Percentiles rank a stretch among this genome's conserved stretches.
Conservation (phyloP, 2,329 filamentous ascomycete species). For the Sporothrix humicola region DNA sequence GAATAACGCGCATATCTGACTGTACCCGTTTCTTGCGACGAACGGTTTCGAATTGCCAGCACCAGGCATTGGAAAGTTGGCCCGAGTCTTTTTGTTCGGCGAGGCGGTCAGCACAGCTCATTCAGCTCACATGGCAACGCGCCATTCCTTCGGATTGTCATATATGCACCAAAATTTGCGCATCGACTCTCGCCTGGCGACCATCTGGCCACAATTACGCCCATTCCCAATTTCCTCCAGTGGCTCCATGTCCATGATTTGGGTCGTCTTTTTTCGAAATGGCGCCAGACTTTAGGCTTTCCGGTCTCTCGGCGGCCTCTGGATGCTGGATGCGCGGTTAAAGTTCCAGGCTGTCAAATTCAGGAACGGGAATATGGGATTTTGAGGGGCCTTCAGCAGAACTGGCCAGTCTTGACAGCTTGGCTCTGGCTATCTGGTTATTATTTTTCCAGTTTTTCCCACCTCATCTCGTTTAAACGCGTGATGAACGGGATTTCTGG, state of each 20-base stretch:
- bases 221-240: too few relatives aligned
- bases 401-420: background rate
- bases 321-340: background rate
- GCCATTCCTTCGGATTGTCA: background rate
- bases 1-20: background rate
- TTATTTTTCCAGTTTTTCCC: background rate
- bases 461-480: background rate
- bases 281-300: conserved; percentile 16
- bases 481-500: conserved; percentile 1
- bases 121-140: too few relatives aligned
- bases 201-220: background rate
- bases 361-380: background rate
- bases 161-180: background rate
- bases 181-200: background rate
- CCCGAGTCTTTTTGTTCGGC: background rate
- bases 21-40: background rate
- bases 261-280: background rate
- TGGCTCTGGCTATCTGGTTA: background rate
- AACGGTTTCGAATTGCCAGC: background rate
- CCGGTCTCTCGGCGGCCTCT: conserved; percentile 1
- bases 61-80: background rate
- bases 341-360: background rate
- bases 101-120: background rate
- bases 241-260: too few relatives aligned
- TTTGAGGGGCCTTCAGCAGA: background rate